A percentile compares a stretch with the other conserved stretches of the same genome.
These are phyloP conservation scores for Pisolithus sp. DNA, from an alignment of 768 basidiomycete genomes.

Conservation along the genomic window DNA sequence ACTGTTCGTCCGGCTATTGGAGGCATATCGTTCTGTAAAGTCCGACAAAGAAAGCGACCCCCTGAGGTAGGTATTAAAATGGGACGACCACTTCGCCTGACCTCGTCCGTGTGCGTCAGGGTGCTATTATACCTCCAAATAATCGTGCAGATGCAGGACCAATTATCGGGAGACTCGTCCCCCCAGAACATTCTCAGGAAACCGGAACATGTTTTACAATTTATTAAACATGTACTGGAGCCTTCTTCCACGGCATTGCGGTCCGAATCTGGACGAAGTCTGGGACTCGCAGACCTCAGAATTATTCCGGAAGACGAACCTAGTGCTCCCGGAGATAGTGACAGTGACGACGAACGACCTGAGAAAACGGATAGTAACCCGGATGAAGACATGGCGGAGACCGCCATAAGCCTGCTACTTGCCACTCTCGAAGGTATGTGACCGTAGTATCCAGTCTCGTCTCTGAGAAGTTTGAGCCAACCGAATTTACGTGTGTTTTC, in stretches of 20 bases:
- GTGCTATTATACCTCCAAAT: slow-evolving; percentile 73
- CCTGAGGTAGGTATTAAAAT: slow-evolving; percentile 12
- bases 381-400: slow-evolving; percentile 65
- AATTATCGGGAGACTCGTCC: slow-evolving; percentile 48
- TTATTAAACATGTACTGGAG: slow-evolving; percentile 74
- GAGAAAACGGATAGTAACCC: slow-evolving; percentile 32
- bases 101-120: slow-evolving; percentile 29
- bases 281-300: slow-evolving; percentile 31
- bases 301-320: slow-evolving; percentile 32
- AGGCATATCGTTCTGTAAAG: slow-evolving; percentile 47
- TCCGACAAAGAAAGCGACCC: slow-evolving; percentile 16
- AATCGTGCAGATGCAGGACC: slow-evolving; percentile 73
- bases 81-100: not conserved
- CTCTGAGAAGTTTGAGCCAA: not conserved
- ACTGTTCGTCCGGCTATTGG: slow-evolving; percentile 69
- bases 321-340: slow-evolving; percentile 43
- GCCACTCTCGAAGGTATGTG: slow-evolving; percentile 80
- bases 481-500: not conserved
- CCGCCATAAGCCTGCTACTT: slow-evolving; percentile 73
- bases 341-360: slow-evolving; percentile 49
- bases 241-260: slow-evolving; percentile 18
- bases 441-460: not conserved
- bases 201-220: slow-evolving; percentile 71
- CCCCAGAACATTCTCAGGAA: slow-evolving; percentile 52
- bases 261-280: slow-evolving; percentile 10